phyloP scores from a whole-genome alignment of 192 early-diverging fungal species.

The Coemansia brasiliensis region DNA sequence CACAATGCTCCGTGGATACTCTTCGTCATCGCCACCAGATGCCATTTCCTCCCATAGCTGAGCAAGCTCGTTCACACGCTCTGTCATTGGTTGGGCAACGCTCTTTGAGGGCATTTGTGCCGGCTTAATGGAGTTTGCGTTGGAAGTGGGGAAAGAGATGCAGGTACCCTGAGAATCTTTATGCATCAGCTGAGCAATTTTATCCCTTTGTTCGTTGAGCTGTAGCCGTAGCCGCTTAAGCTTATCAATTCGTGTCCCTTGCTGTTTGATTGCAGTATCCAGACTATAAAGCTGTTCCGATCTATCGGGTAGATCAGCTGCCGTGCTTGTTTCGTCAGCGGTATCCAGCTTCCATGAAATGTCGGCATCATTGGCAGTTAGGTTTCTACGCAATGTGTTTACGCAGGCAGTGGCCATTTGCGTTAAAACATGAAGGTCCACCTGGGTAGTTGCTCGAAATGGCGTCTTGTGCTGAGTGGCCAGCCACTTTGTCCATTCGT shows the following conservation, averaged over 20 bases:
- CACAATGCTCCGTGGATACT: slow-evolving; percentile 7
- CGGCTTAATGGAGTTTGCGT: too few relatives aligned
- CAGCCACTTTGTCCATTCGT: slow-evolving; percentile 46
- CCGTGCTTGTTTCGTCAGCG: neutral
- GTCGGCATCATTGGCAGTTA: neutral
- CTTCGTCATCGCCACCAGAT: slow-evolving; percentile 5
- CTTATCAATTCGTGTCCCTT: slow-evolving; percentile 20
- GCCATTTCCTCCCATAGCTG: slow-evolving; percentile 20
- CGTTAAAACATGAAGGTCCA: slow-evolving; percentile 32
- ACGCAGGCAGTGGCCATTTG: slow-evolving; percentile 42
- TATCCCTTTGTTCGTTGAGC: slow-evolving; percentile 26
- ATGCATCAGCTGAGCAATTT: neutral
- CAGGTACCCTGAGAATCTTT: neutral
- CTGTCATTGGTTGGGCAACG: neutral
- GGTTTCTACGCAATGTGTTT: slow-evolving; percentile 17
- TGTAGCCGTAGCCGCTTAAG: slow-evolving; percentile 29
- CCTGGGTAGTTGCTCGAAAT: slow-evolving; percentile 21
- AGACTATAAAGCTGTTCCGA: slow-evolving; percentile 2
- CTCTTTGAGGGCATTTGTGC: neutral
- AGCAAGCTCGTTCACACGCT: slow-evolving; percentile 24
- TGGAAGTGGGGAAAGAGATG: too few relatives aligned
- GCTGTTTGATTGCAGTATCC: slow-evolving; percentile 8
- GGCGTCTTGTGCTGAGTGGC: slow-evolving; percentile 17
- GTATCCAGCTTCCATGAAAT: neutral
- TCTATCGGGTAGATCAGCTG: slow-evolving; percentile 3